Base-by-base conservation (phyloP, 2,329 filamentous ascomycete species). In the Beauveria medogensis region DNA sequence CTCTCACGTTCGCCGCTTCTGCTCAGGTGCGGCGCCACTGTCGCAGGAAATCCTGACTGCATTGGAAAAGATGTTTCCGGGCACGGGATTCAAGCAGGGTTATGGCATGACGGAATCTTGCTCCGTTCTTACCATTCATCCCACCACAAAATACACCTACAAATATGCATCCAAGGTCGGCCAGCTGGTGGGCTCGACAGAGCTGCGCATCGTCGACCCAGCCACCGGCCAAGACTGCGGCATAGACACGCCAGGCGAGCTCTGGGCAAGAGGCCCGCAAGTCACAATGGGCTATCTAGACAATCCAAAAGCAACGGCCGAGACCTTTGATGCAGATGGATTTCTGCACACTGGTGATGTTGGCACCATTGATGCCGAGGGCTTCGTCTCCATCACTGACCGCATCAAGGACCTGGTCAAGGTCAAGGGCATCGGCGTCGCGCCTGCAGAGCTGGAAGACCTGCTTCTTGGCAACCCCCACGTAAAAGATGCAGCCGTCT, bases 101-200 rank as follows among this genome's bases (percentile, higher is more conserved):
- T 88, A 87, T 66, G 86, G 86, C 30, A 88, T 89, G 84, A 89
- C 86, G 0, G 86, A 88, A 69, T 82, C 78, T 0, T 88, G 83
- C 68, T 78, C 76, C 2, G 87, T 83, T 64, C 85, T 89, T 63
- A 86, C 84, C 0, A 78, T 81, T 0, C 84, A 87, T 59, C 82
- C 85, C 5, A 80, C 80, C 0, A 75, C 78, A 1, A 77, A 79
- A 53, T 83, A 82, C 63, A 75, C 75, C 14, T 88, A 82, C 72
- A 77, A 80, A 53, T 83, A 87, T 64, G 84, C 79, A 0, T 76
- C 82, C 64, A 76, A 73, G 0, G 83, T 83, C 2, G 83, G 84
- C 28, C 78, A 76, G 3, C 76, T 86, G 14, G 80, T 85, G 5
- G 79, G 83, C 0, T 80, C 76, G 14, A 88, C 85, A 0, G 80